Base-by-base conservation (phyloP, 1,284 basidiomycete species). In the Wallemia hederae region DNA sequence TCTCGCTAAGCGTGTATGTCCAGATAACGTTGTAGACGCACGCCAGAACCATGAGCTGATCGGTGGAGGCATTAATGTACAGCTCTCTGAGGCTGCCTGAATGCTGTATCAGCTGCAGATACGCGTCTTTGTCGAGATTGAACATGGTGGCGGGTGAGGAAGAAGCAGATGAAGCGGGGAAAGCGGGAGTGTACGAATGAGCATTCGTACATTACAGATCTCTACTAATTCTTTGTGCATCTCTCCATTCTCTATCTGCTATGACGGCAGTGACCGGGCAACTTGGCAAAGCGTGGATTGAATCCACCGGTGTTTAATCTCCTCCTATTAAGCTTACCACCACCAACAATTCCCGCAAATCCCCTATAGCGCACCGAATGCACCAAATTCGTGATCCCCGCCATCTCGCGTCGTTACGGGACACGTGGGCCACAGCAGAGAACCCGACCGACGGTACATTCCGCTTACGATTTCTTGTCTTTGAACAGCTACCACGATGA, bases 1-100 rank as follows among this genome's bases (percentile, higher is more conserved):
- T 61, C 26, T 69, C 63, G 22, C 39, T 49, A 49, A 49, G 5
- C 3, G 9, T 17, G 19, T 49, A 49, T 49, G 39, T 49, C 39
- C 39, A 49, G 11, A 49, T 14, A 49, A n/a, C 22, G n/a, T 49
- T 49, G 19, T 49, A 49, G 3, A 49, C n/a, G 39, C 39, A 49
- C 22, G 39, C 39, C 5, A 49, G 11, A 11, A 49, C 39, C 39
- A 49, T 49, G n/a, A 49, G 39, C n/a, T 49, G 39, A 49, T 49
- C 39, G 5, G 14, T 49, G 11, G 39, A 49, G 5, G 39, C 39
- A 22, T 49, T 49, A 9, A 49, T 15, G n/a, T 49, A 49, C 5
- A 49, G 5, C 11, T 17, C 14, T 22, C 22, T 49, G 5, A 49
- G n/a, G 39, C 19, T 49, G 22, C 9, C 39, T 49, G 39, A 49